Evolutionary conservation across 1,139 yeast species (phyloP), one percentile per base, ranked within the genome.

Genomic region (Magnusiomyces paraingens): DNA sequence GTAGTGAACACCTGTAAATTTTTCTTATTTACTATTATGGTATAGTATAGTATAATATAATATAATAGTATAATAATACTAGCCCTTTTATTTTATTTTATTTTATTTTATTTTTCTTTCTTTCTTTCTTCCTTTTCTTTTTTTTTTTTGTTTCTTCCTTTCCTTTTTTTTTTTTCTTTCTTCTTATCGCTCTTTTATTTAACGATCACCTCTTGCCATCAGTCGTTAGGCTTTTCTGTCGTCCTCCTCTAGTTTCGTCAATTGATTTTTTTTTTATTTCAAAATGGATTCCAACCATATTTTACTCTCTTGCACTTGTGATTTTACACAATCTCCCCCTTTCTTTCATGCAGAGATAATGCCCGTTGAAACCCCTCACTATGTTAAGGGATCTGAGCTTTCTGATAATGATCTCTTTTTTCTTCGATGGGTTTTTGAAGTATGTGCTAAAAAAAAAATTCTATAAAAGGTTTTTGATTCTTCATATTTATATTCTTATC

Each of bases 351-450:
- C 59, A 21, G 64, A 62, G 46, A 44, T 52, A 39, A 51, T 62
- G 17, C 64, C 64, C 4, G 55, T 62, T 10, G 56, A 51, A 35
- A 56, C 63, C 14, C 62, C 64, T 1, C 54, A 54, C 12, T 53
- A 59, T 39, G 55, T 62, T 38, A 49, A 50, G 14, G 52, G 49
- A 18, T 52, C 52, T 29, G 36, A 47, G 20, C 55, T 55, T 14
- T 47, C 56, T n/a, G 63, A 62, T 29, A 48, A 55, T 14, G 65
- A 62, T 50, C 55, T 62, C 53, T 60, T 55, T 54, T 62, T 62
- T 49, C 52, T 62, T 26, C 59, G 61, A 20, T 62, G 65, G 65
- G 64, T 62, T 2, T 62, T 62, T 51, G 58, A 58, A 38, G 62
- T 57, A 36, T 47, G 56, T 55, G n/a, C 3, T 20, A 4, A 3